Percentiles rank a stretch among this genome's conserved stretches.
Evolutionary conservation across 768 basidiomycete species (phyloP).

Genomic region (Calocera viscosa): DNA sequence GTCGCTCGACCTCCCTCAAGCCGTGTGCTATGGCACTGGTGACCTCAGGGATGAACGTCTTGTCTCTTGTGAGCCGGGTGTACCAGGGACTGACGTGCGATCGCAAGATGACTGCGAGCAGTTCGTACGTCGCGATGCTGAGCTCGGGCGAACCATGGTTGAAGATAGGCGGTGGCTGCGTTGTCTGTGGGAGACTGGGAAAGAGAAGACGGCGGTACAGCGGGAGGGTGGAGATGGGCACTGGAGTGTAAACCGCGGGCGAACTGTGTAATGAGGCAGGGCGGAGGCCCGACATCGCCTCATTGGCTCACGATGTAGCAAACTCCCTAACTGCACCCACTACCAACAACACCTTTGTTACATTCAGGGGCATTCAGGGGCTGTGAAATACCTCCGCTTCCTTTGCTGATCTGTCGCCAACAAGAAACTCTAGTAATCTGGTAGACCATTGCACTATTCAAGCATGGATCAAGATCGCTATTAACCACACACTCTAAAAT

Average conservation of each 20-base stretch:
- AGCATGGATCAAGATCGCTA: no score
- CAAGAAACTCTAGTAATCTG: no score
- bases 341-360: no score
- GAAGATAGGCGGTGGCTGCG: constrained; percentile 19
- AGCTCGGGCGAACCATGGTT: constrained; percentile 34
- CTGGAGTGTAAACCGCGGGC: constrained; percentile 41
- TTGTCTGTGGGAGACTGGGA: constrained; percentile 33
- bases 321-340: no score
- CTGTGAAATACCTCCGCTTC: no score
- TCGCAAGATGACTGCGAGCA: constrained; percentile 65
- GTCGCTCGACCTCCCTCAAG: constrained; percentile 47
- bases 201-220: constrained; percentile 41
- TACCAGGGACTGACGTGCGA: constrained; percentile 79
- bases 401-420: no score
- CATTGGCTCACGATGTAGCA: no score
- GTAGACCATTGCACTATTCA: no score
- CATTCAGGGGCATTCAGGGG: no score
- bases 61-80: constrained; percentile 74
- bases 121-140: constrained; percentile 58
- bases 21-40: constrained; percentile 46
- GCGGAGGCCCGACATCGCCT: constrained; percentile 1
- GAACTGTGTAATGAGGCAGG: constrained; percentile 26
- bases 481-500: no score
- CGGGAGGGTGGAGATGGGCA: constrained; percentile 40
- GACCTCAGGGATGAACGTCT: constrained; percentile 64